Percentiles rank a stretch among this genome's conserved stretches.
These are phyloP conservation scores for Candida pseudocylindracea DNA, from an alignment of 1,139 yeast genomes.

Conservation along the genomic window DNA sequence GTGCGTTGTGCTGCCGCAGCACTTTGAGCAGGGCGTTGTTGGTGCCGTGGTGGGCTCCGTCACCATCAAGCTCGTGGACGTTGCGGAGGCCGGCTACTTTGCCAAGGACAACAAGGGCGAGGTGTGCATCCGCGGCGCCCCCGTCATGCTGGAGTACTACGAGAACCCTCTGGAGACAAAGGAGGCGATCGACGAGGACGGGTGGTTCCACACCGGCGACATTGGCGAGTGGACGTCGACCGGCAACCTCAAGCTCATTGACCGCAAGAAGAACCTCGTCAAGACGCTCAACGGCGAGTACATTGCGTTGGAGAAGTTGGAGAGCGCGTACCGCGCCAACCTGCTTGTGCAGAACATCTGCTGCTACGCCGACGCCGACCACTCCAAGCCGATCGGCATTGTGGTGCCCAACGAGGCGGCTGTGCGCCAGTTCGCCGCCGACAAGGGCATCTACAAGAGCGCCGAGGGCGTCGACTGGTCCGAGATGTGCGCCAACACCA, in stretches of 20 bases:
- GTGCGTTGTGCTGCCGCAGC: constrained; percentile 38
- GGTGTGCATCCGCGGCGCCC: constrained; percentile 53
- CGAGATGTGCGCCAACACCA: constrained; percentile 24
- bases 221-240: constrained; percentile 79
- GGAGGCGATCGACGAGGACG: constrained; percentile 58
- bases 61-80: constrained; percentile 81
- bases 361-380: constrained; percentile 73
- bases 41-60: constrained; percentile 73
- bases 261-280: constrained; percentile 89
- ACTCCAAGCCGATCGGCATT: constrained; percentile 84
- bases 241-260: constrained; percentile 71
- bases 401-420: constrained; percentile 61
- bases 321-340: constrained; percentile 70
- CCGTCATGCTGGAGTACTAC: constrained; percentile 59
- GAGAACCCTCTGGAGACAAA: constrained; percentile 67
- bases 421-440: constrained; percentile 31
- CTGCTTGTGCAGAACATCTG: constrained; percentile 59
- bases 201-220: constrained; percentile 96
- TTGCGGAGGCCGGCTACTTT: constrained; percentile 74
- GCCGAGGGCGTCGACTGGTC: constrained; percentile 23
- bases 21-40: constrained; percentile 49
- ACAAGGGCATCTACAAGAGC: constrained; percentile 22
- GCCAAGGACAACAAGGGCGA: constrained; percentile 94
- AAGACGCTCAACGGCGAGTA: constrained; percentile 96
- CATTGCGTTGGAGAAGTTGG: constrained; percentile 88